These are phyloP conservation scores for Tephrocybe sp. DNA, from an alignment of 768 basidiomycete genomes.

Conservation along the genomic window DNA sequence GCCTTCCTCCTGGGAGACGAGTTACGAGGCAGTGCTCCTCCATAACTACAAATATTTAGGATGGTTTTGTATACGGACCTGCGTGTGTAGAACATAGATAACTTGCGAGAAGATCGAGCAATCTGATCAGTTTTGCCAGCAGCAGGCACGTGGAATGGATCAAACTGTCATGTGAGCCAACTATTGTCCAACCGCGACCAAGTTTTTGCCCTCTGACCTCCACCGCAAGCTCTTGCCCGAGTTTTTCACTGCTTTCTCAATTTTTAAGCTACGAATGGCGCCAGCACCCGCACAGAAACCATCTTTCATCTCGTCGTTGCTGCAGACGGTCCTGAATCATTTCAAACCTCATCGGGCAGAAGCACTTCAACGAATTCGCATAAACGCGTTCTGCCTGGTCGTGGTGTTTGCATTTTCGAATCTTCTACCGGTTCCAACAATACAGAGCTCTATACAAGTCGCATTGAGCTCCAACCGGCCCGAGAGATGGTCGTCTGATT, in stretches of 20 bases:
- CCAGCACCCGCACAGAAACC: neutral
- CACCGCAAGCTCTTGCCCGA: neutral
- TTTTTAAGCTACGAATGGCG: neutral
- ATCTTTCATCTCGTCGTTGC: conserved; percentile 15
- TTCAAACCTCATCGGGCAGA: conserved; percentile 45
- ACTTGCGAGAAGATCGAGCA: too few species aligned
- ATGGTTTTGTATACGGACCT: too few species aligned
- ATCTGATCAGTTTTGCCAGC: too few species aligned
- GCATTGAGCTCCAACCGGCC: conserved; percentile 20
- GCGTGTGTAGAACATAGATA: too few species aligned
- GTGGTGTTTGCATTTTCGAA: conserved; percentile 32
- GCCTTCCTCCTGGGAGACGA: too few species aligned
- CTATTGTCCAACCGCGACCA: too few species aligned
- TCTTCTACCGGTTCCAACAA: conserved; percentile 37
- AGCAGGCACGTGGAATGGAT: too few species aligned
- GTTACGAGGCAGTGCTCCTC: too few species aligned
- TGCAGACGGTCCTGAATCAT: conserved; percentile 23
- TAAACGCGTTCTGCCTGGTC: conserved; percentile 34
- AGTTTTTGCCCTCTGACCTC: too few species aligned
- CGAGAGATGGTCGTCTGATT: conserved; percentile 31
- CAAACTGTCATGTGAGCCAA: too few species aligned
- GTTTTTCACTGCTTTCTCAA: neutral
- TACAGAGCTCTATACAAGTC: conserved; percentile 30
- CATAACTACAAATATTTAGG: too few species aligned
- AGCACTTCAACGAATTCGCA: conserved; percentile 39